These are phyloP conservation scores for Centella asiatica DNA, from an alignment of 129 eudicot species.

Conservation along the genomic window DNA sequence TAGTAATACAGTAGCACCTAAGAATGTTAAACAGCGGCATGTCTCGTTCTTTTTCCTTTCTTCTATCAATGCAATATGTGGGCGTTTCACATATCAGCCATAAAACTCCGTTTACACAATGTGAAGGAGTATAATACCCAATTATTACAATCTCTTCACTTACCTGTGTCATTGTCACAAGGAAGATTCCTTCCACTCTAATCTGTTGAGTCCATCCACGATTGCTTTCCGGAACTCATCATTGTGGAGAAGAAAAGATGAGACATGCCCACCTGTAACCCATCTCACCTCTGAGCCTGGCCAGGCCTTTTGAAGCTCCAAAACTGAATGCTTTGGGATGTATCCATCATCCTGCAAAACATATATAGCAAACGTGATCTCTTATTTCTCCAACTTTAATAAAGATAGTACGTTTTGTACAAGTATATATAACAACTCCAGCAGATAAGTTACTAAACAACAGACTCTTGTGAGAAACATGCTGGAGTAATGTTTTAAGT, in stretches of 20 bases:
- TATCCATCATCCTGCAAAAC: conserved; percentile 83
- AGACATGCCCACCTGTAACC: conserved; percentile 95
- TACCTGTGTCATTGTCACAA: conserved; percentile 21
- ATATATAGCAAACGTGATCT: too few species aligned
- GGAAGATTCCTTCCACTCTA: conserved; percentile 68
- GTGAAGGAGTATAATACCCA: background rate
- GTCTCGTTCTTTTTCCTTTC: background rate
- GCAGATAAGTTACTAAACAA: background rate
- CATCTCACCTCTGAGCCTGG: conserved; percentile 99
- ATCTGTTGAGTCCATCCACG: conserved; percentile 69
- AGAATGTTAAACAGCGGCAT: background rate
- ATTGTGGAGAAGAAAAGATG: conserved; percentile 81
- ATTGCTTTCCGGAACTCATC: conserved; percentile 77
- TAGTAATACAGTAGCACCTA: background rate
- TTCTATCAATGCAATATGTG: too few species aligned
- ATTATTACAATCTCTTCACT: background rate
- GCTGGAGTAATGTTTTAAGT: too few species aligned
- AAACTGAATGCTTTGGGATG: conserved; percentile 85
- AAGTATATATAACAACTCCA: background rate
- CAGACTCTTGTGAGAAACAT: too few species aligned
- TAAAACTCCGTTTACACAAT: background rate
- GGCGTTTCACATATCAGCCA: conserved; percentile 3
- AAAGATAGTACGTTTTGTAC: background rate
- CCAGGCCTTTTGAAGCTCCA: conserved; percentile 98
- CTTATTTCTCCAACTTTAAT: background rate